Percentiles rank a stretch among this genome's conserved stretches.
These are phyloP conservation scores for Annona squamosa DNA, from an alignment of 164 flowering plant species.

Conservation along the genomic window DNA sequence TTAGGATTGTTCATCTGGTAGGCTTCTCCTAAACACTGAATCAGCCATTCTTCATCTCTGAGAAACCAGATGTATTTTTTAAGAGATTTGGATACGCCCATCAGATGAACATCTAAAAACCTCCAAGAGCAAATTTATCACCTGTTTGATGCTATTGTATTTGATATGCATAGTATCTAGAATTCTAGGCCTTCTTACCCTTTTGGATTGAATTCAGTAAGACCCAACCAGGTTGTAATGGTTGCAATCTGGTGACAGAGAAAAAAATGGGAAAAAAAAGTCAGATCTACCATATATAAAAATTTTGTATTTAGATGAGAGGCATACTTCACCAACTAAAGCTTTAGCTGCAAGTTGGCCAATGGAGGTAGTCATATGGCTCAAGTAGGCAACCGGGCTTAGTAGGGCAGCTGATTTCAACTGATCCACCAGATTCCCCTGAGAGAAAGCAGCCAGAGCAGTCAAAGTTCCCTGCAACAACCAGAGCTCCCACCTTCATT, in stretches of 20 bases:
- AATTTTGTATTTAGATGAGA: no score
- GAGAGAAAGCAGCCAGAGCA: slow-evolving; percentile 72
- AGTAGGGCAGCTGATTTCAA: slow-evolving; percentile 69
- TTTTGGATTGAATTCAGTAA: slow-evolving; percentile 73
- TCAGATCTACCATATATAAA: no score
- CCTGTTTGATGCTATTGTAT: neutral
- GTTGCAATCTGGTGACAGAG: slow-evolving; percentile 25
- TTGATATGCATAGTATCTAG: neutral
- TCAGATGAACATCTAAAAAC: neutral
- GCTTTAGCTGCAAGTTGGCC: slow-evolving; percentile 54
- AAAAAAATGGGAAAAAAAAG: neutral
- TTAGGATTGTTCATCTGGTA: neutral
- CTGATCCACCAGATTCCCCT: slow-evolving; percentile 49
- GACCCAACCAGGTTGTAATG: slow-evolving; percentile 31
- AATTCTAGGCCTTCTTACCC: slow-evolving; percentile 31
- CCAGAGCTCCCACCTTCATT: neutral
- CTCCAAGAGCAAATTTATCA: neutral
- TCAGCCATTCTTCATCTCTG: no score
- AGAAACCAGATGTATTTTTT: no score
- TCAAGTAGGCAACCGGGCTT: slow-evolving; percentile 78
- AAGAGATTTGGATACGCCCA: neutral
- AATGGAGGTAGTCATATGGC: slow-evolving; percentile 71
- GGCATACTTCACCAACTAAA: slow-evolving; percentile 60
- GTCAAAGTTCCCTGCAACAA: slow-evolving; percentile 67
- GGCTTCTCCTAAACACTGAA: no score